Evolutionary conservation across 352 stramenopile species (phyloP).

Genomic region (Globisporangium splendens): DNA sequence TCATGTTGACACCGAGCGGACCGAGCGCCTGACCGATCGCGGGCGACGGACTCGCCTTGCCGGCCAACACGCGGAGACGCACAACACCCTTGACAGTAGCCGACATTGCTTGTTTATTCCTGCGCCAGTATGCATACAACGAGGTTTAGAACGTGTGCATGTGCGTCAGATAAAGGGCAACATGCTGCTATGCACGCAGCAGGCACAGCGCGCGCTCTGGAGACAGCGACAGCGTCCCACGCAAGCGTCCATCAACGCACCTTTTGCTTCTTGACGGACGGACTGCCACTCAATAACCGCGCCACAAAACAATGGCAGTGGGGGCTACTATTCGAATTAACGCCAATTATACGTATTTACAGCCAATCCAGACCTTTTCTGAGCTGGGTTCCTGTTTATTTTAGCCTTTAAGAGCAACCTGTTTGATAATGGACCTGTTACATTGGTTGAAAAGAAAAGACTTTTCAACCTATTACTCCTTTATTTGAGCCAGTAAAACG

Average conservation of each 20-base stretch:
- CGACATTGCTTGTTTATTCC: slow-evolving; percentile 7
- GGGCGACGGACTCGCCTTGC: slow-evolving; percentile 83
- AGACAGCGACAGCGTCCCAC: not conserved
- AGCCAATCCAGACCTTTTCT: not conserved
- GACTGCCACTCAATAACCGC: slow-evolving; percentile 8
- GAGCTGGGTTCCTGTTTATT: not conserved
- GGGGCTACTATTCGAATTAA: slow-evolving; percentile 1
- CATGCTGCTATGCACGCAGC: too few species aligned
- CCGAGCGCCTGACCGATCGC: slow-evolving; percentile 91
- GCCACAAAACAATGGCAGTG: not conserved
- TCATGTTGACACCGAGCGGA: slow-evolving; percentile 99
- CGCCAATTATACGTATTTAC: not conserved
- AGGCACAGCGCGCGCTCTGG: too few species aligned
- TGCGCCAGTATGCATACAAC: not conserved
- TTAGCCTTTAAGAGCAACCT: not conserved
- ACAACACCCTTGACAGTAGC: slow-evolving; percentile 72
- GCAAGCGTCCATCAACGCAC: not conserved
- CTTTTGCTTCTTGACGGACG: slow-evolving; percentile 1
- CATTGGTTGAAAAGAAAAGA: slow-evolving; percentile 4
- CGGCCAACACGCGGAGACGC: slow-evolving; percentile 79
- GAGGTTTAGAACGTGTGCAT: too few species aligned
- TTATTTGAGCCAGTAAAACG: not conserved
- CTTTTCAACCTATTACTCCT: too few species aligned
- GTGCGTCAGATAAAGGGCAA: too few species aligned
- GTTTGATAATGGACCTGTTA: not conserved